A percentile compares a stretch with the other conserved stretches of the same genome.
Evolutionary conservation across 306 rosid species (phyloP).

Genomic region (Chamaecrista fasciculata): DNA sequence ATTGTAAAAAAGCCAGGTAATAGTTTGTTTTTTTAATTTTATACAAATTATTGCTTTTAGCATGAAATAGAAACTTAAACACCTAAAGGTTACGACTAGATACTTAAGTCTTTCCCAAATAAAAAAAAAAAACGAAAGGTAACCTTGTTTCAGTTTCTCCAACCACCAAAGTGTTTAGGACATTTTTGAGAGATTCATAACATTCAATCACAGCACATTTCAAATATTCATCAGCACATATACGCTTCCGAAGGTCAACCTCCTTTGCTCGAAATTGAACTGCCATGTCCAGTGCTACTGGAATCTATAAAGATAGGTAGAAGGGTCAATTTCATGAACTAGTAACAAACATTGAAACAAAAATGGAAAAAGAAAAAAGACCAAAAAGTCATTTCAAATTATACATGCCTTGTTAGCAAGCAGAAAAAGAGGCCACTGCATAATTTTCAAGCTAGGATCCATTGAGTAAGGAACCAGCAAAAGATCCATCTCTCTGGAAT

Average conservation of each 20-base stretch:
- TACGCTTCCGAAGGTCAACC: constrained; percentile 92
- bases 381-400: constrained; percentile 15
- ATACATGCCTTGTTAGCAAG: constrained; percentile 92
- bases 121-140: constrained; percentile 22
- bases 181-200: constrained; percentile 75
- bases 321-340: constrained; percentile 33
- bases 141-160: constrained; percentile 96
- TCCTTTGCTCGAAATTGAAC: constrained; percentile 83
- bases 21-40: constrained; percentile 3
- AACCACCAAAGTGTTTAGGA: constrained; percentile 64
- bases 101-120: background rate
- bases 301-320: constrained; percentile 61
- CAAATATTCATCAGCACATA: constrained; percentile 88
- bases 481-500: constrained; percentile 94
- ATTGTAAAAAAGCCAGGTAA: background rate
- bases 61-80: constrained; percentile 25
- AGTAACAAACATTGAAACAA: constrained; percentile 2
- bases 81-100: background rate
- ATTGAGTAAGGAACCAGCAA: constrained; percentile 91
- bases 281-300: constrained; percentile 93
- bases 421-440: constrained; percentile 98
- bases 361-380: background rate
- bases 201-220: constrained; percentile 94
- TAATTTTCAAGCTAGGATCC: constrained; percentile 80
- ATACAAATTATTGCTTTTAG: background rate